Base-by-base conservation (phyloP, 257 asterid genomes). In the Primulina huaijiensis region DNA sequence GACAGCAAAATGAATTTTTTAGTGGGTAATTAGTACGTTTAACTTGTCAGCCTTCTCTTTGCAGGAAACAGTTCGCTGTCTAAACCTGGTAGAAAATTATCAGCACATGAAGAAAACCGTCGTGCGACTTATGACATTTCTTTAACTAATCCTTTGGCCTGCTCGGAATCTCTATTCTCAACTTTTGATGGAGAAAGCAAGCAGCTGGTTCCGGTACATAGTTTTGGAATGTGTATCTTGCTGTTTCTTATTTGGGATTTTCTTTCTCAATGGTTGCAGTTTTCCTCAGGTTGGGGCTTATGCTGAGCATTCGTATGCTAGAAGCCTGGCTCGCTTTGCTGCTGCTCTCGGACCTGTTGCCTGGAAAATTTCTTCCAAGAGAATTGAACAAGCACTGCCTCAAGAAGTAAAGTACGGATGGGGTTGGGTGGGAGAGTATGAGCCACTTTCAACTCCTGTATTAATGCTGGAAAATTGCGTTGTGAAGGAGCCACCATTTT, bases 361-460 rank as follows among this genome's bases (percentile, higher is more conserved):
- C 35, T 95, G 99, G 99, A 74, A 75, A 81, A 82, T 87, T 69
- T 92, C 98, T 71, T 89, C 99, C 29, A 85, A 83, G 78, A 88
- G 90, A 75, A 92, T 95, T 55, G 98, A 89, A 78, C 96, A 86
- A 76, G 94, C 89, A 67, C 82, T 95, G 59, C 96, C 99, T 78
- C 78, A 88, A 74, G 99, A 86, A 33, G 77, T 78, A 70, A 84
- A 89, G 79, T 95, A 82, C 78, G 99, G 97, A 50, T 92, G 85
- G 46, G 99, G 99, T 10, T 95, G 99, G 99, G 97, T 95, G 17
- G 98, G 95, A 72, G 99, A 95, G 71, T 95, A 92, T 31, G 99
- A 95, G 72, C 91, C 98, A 40, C 96, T 83, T 69, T 96, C 97
- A 35, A 89, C 97, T 71, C 88, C 98, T 0, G 78, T 88, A 30